Evolutionary conservation across 441 rosid genomes (phyloP).

Genomic region (Adansonia gregorii): DNA sequence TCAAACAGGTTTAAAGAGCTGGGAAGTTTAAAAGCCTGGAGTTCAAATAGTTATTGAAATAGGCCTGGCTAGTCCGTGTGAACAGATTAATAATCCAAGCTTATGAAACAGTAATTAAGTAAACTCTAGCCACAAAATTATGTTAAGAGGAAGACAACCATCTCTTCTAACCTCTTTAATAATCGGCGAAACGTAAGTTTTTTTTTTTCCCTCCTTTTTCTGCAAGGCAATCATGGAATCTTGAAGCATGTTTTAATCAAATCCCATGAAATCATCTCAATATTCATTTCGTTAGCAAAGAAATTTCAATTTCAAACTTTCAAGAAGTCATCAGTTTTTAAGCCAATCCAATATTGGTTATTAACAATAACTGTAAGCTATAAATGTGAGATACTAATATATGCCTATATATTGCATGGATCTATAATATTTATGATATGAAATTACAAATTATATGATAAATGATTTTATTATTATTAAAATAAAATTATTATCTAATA

Average conservation of each 20-base stretch:
- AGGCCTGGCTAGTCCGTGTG: constrained; percentile 26
- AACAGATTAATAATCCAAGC: constrained; percentile 24
- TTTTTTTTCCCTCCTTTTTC: too few relatives aligned
- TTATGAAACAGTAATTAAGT: not conserved
- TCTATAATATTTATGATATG: too few relatives aligned
- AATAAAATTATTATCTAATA: too few relatives aligned
- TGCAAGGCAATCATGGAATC: constrained; percentile 38
- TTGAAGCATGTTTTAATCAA: constrained; percentile 31
- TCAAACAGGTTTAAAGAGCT: constrained; percentile 24
- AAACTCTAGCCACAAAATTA: constrained; percentile 22
- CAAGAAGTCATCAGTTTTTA: not conserved
- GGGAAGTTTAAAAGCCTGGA: constrained; percentile 30
- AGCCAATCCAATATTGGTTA: too few relatives aligned
- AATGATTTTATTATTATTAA: too few relatives aligned
- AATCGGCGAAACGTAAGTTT: too few relatives aligned
- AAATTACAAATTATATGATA: too few relatives aligned
- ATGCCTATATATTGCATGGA: too few relatives aligned
- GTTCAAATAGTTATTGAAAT: constrained; percentile 38
- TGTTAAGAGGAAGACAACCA: not conserved
- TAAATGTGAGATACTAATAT: too few relatives aligned
- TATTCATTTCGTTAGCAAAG: not conserved
- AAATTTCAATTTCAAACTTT: too few relatives aligned
- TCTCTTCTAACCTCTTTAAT: not conserved
- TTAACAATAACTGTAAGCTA: too few relatives aligned
- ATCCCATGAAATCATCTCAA: not conserved